Conservation (phyloP, 371 early-diverging fungal species). For the Rhizopus microsporus region DNA sequence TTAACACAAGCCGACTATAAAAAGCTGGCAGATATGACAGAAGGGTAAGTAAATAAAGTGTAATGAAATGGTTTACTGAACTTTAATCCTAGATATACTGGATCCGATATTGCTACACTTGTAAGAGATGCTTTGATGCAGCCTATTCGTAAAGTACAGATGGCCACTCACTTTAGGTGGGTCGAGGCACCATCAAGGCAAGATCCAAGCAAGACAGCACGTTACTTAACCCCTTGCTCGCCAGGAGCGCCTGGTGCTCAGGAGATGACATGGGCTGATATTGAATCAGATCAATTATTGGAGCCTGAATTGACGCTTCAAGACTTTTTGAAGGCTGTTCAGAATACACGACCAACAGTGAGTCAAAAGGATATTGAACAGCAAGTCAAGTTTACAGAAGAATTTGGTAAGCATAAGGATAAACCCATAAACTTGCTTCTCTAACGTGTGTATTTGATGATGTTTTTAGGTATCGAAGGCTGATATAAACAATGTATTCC, state of each 20-base stretch:
- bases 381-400: slow-evolving; percentile 88
- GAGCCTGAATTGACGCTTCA: slow-evolving; percentile 86
- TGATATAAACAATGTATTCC: too few species aligned
- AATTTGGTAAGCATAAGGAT: slow-evolving; percentile 67
- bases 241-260: slow-evolving; percentile 90
- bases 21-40: slow-evolving; percentile 78
- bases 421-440: slow-evolving; percentile 1
- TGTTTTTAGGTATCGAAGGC: slow-evolving; percentile 34
- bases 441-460: too few species aligned
- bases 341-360: slow-evolving; percentile 83
- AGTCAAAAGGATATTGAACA: slow-evolving; percentile 77
- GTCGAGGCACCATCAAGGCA: slow-evolving; percentile 70
- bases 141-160: slow-evolving; percentile 94
- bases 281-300: slow-evolving; percentile 82
- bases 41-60: slow-evolving; percentile 59
- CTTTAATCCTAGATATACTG: slow-evolving; percentile 68
- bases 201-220: slow-evolving; percentile 52
- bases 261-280: slow-evolving; percentile 90
- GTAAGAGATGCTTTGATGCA: slow-evolving; percentile 97
- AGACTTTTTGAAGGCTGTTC: slow-evolving; percentile 86
- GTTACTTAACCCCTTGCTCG: slow-evolving; percentile 90
- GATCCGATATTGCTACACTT: slow-evolving; percentile 92
- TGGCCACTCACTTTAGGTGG: slow-evolving; percentile 93
- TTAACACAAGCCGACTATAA: slow-evolving; percentile 73
- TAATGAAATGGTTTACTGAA: background rate